Conservation (phyloP, 345 rosid genomes). For the Eucalyptus marginata region DNA sequence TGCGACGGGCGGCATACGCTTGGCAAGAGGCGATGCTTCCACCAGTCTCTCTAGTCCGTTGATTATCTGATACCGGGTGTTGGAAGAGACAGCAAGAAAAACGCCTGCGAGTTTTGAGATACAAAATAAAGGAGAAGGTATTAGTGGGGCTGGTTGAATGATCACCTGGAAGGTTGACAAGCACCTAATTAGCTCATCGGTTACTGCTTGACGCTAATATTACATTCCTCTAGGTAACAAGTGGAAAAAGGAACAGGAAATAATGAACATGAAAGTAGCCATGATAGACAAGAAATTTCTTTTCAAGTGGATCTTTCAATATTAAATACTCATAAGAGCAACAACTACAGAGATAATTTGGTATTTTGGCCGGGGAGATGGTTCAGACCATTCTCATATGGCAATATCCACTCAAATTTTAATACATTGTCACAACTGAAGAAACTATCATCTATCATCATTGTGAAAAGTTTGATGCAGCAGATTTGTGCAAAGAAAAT, state of each 20-base stretch:
- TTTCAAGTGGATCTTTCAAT: not conserved
- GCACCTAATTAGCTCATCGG: not conserved
- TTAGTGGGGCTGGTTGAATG: not conserved
- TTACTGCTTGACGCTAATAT: not conserved
- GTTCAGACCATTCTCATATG: not conserved
- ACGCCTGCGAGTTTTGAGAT: conserved; percentile 28
- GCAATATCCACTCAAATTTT: not conserved
- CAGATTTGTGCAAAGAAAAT: not conserved
- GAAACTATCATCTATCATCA: not conserved
- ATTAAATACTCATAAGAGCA: not conserved
- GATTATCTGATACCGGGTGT: conserved; percentile 66
- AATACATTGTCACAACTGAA: not conserved
- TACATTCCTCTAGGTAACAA: not conserved
- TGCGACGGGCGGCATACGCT: conserved; percentile 60
- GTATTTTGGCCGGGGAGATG: not conserved
- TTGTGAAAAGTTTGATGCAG: not conserved
- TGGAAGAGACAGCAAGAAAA: conserved; percentile 74
- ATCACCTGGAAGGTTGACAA: not conserved
- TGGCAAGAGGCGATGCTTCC: conserved; percentile 65
- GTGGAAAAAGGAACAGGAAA: not conserved
- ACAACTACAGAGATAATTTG: not conserved
- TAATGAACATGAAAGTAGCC: not conserved
- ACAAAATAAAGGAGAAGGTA: not conserved
- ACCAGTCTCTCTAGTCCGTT: conserved; percentile 71
- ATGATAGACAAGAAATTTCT: not conserved